These are phyloP conservation scores for Akanthomyces muscarius DNA, from an alignment of 2,329 filamentous ascomycete species.

Conservation along the genomic window DNA sequence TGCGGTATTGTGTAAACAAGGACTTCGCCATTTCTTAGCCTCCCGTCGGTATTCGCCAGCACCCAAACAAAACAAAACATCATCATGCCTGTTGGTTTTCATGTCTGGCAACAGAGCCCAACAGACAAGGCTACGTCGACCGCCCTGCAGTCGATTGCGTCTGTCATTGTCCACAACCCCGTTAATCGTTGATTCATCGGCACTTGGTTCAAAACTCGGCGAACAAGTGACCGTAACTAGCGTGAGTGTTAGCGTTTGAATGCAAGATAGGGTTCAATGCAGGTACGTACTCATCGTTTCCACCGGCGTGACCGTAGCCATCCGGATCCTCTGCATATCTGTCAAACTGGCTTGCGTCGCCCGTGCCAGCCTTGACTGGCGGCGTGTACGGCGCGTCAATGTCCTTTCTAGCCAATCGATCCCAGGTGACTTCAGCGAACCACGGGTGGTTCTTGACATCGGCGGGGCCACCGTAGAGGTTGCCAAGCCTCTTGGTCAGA, in stretches of 20 bases:
- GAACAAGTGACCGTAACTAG: constrained; percentile 70
- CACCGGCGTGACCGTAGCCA: constrained; percentile 69
- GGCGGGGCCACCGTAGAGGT: constrained; percentile 82
- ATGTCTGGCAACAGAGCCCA: neutral
- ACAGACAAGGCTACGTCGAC: neutral
- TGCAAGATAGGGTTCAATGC: too few relatives aligned
- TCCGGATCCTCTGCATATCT: constrained; percentile 97
- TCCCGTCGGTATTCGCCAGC: neutral
- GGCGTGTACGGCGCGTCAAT: constrained; percentile 98
- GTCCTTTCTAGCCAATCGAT: constrained; percentile 87
- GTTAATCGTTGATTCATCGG: neutral
- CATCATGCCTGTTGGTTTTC: neutral
- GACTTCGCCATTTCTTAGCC: neutral
- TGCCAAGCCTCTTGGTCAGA: constrained; percentile 90
- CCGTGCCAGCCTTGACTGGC: constrained; percentile 86
- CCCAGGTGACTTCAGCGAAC: constrained; percentile 98
- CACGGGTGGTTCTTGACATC: constrained; percentile 95
- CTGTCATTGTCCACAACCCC: neutral
- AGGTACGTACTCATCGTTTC: constrained; percentile 76
- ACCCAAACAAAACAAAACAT: constrained; percentile 3
- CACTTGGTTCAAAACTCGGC: constrained; percentile 58
- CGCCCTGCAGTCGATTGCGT: constrained; percentile 5
- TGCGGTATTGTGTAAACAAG: neutral
- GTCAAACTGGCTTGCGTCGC: constrained; percentile 96
- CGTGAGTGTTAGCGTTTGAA: constrained; percentile 6